Evolutionary conservation across 2,329 filamentous ascomycete species (phyloP).

Genomic region (Aspergillus floridensis): DNA sequence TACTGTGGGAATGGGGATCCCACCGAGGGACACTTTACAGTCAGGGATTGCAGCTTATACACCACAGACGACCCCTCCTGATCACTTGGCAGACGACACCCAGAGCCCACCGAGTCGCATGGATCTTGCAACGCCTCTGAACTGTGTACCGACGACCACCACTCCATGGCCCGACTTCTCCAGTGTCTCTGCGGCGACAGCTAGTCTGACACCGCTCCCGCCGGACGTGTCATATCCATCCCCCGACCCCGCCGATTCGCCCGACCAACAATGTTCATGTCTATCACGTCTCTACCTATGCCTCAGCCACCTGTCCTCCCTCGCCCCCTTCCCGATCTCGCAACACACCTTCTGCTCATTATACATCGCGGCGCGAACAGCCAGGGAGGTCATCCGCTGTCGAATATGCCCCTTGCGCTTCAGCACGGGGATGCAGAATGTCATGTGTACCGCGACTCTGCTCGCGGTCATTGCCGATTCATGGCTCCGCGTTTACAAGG

Average conservation of each 20-base stretch:
- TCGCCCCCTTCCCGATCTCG: conserved; percentile 43
- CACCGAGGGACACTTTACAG: background rate
- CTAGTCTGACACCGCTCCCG: background rate
- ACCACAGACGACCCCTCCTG: conserved; percentile 18
- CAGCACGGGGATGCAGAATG: conserved; percentile 44
- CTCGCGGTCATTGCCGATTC: conserved; percentile 45
- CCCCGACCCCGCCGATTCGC: conserved; percentile 15
- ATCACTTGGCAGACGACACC: conserved; percentile 23
- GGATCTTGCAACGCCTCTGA: conserved; percentile 22
- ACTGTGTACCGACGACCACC: conserved; percentile 28
- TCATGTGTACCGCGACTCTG: conserved; percentile 47
- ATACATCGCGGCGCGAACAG: conserved; percentile 43
- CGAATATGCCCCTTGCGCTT: conserved; percentile 42
- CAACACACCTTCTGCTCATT: conserved; percentile 45
- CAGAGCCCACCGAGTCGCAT: conserved; percentile 26
- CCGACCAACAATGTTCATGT: conserved; percentile 37
- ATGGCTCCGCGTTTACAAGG: conserved; percentile 42
- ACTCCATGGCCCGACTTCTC: conserved; percentile 45
- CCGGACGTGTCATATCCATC: conserved; percentile 16
- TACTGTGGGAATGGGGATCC: background rate
- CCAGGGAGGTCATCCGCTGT: conserved; percentile 43
- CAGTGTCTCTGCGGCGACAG: conserved; percentile 28
- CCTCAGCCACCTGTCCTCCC: conserved; percentile 42
- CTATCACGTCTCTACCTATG: conserved; percentile 45
- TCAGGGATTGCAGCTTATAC: background rate